Evolutionary conservation across 2,329 filamentous ascomycete species (phyloP), one percentile per base, ranked within the genome.

Genomic region (Aspergillus pseudotamarii): DNA sequence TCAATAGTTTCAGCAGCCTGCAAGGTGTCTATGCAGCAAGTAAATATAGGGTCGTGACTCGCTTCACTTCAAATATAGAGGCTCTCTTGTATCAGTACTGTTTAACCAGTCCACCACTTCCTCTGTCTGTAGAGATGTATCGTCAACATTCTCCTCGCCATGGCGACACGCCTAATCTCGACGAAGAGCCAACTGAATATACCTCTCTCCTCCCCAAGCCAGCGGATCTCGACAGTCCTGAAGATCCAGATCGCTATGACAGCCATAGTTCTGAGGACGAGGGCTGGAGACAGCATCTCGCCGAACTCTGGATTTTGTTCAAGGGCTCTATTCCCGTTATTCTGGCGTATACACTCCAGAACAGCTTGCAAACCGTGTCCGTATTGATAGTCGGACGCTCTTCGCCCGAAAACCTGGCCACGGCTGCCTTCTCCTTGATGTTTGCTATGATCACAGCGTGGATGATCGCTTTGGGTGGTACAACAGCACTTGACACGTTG

Each of bases 361-460:
- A 94, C 75, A 93, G 90, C 6, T 81, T 96, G 0, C 93, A 96
- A 74, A 96, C 93, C 0, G 75, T 91, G 1, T 95, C 92, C 0
- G 91, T 96, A 5, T 80, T 96, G 53, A 89, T 96, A 43, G 92
- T 92, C 3, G 93, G 93, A 11, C 88, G 91, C 3, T 81, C 93
- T 0, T 94, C 91, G 0, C 89, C 93, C 1, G 90, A 95, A 76
- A 88, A 92, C 1, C 81, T 96, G 8, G 91, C 93, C 0, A 91
- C 90, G 0, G 90, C 92, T 1, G 92, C 93, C 0, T 96, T 96
- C 72, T 91, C 91, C 2, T 94, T 95, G 81, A 96, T 96, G 93
- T 96, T 96, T 70, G 93, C 93, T 60, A 93, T 94, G 91, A 89
- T 91, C 26, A 93, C 92, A 0, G 93, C 89, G 0, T 96, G 93